phyloP scores from a whole-genome alignment of 2,329 filamentous ascomycete species.

The Cordyceps cicadae region DNA sequence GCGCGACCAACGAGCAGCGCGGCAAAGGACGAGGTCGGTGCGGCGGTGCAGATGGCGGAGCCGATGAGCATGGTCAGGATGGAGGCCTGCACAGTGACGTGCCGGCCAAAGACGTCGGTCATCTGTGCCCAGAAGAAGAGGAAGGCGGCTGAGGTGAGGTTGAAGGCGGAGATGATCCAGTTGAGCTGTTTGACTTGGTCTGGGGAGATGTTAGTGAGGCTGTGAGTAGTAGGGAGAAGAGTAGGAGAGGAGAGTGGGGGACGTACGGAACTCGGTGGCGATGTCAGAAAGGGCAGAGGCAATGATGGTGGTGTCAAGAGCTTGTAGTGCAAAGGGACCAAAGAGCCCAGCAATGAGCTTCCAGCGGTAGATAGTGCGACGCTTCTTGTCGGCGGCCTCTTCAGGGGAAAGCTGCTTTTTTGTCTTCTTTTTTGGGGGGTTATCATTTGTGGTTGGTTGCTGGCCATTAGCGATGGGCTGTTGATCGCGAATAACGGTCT shows the following conservation, averaged over 20 bases:
- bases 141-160: slow-evolving; percentile 53
- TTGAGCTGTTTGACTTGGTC: slow-evolving; percentile 44
- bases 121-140: slow-evolving; percentile 54
- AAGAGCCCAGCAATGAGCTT: slow-evolving; percentile 48
- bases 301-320: slow-evolving; percentile 51
- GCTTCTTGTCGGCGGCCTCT: slow-evolving; percentile 11
- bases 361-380: slow-evolving; percentile 33
- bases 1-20: slow-evolving; percentile 51
- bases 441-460: not conserved
- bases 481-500: no score
- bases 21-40: slow-evolving; percentile 39
- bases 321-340: slow-evolving; percentile 49
- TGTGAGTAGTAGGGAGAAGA: not conserved
- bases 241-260: not conserved
- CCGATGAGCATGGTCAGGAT: slow-evolving; percentile 47
- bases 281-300: slow-evolving; percentile 8
- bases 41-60: slow-evolving; percentile 47
- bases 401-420: not conserved
- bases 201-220: slow-evolving; percentile 14
- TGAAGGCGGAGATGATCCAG: slow-evolving; percentile 59
- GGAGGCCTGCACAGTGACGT: slow-evolving; percentile 44
- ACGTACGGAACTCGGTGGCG: slow-evolving; percentile 9
- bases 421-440: not conserved
- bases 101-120: slow-evolving; percentile 52
- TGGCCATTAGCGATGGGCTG: not conserved